Evolutionary conservation across 1,139 yeast species (phyloP), one percentile per base, ranked within the genome.

Genomic region (Debaryomyces sp.): DNA sequence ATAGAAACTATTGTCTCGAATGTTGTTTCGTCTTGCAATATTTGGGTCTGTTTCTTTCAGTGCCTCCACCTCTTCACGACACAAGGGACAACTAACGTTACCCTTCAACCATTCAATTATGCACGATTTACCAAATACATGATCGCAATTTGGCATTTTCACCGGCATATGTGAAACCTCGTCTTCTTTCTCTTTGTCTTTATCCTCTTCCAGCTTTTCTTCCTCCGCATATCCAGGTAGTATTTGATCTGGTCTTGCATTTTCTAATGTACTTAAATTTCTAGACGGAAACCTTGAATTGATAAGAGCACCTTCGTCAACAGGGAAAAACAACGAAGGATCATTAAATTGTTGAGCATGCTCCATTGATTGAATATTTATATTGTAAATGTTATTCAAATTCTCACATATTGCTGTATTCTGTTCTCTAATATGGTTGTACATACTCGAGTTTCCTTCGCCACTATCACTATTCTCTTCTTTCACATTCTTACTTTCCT

Each of bases 51-150:
- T 56, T 43, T 58, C 65, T 40, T 56, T 59, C 6, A 56, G 58
- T 15, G 64, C 63, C 48, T 70, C 74, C 18, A 75, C 78, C 54
- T 75, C 78, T 52, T 71, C 67, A n/a, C 80, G 62, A 50, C 80
- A 75, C 42, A 75, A 61, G 7, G 80, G 80, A 57, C 80, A 75
- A 53, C 75, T 72, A 5, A 71, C 77, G 54, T 73, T 69, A 37
- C 61, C 59, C 51, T 68, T 67, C 32, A 75, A 59, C 80, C 80
- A 75, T 50, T 74, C 79, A 4, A 73, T 61, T 23, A 75, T 71
- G 55, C 80, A 75, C 8, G 71, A 58, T 50, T 67, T 66, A 7
- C 80, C 80, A 54, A 75, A 75, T 0, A 73, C 56, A 54, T 75
- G 80, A 12, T 66, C 63, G 54, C 80, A 75, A 43, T 62, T 63